A percentile compares a stretch with the other conserved stretches of the same genome.
Evolutionary conservation across 176 grass and related monocot genomes (phyloP).

Genomic region (maize (Zea mays)): Zm-B73-REFERENCE-NAM-5.0 NC_050099.1:163720501-163721000

Average conservation of each 20-base stretch:
- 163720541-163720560: neutral
- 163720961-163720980: conserved; percentile 85
- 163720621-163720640: conserved; percentile 67
- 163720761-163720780: conserved; percentile 76
- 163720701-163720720: conserved; percentile 90
- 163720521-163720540: conserved; percentile 12
- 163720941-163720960: conserved; percentile 83
- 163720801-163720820: conserved; percentile 65
- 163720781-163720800: conserved; percentile 59
- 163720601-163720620: conserved; percentile 35
- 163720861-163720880: conserved; percentile 99
- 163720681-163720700: conserved; percentile 95
- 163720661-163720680: conserved; percentile 61
- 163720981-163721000: conserved; percentile 92
- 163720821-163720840: conserved; percentile 96
- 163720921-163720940: conserved; percentile 58
- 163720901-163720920: conserved; percentile 80
- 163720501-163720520: conserved; percentile 1
- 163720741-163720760: conserved; percentile 81
- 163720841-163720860: conserved; percentile 98
- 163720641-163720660: conserved; percentile 60
- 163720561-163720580: conserved; percentile 8
- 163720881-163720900: conserved; percentile 71
- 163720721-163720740: conserved; percentile 87
- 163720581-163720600: conserved; percentile 64